Conservation (phyloP, 2,329 filamentous ascomycete genomes). For the Clarireedia homoeocarpa region DNA sequence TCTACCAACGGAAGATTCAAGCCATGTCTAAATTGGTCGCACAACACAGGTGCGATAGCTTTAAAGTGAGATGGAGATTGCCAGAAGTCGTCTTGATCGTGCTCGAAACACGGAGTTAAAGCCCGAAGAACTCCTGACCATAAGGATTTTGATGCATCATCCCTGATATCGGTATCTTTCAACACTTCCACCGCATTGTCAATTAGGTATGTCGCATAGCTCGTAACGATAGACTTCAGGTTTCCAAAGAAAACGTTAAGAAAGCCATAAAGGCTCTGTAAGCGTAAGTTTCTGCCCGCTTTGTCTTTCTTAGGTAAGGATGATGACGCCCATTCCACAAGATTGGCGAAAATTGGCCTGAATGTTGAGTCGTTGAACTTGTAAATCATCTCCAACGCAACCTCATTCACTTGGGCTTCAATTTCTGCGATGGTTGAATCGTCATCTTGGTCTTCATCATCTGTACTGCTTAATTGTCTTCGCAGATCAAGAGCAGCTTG, state of each 20-base stretch:
- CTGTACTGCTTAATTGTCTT: slow-evolving; percentile 42
- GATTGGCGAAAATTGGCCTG: slow-evolving; percentile 77
- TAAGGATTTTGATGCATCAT: slow-evolving; percentile 48
- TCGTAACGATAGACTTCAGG: slow-evolving; percentile 89
- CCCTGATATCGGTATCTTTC: slow-evolving; percentile 34
- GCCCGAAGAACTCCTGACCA: slow-evolving; percentile 65
- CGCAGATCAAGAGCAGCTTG: slow-evolving; percentile 57
- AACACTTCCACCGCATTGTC: slow-evolving; percentile 66
- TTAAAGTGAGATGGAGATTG: slow-evolving; percentile 82
- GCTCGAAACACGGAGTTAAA: slow-evolving; percentile 67
- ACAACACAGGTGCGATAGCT: slow-evolving; percentile 60
- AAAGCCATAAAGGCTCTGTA: slow-evolving; percentile 76
- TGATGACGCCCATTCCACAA: slow-evolving; percentile 72
- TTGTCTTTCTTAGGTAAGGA: slow-evolving; percentile 55
- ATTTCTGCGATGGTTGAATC: slow-evolving; percentile 47
- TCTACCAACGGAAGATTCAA: slow-evolving; percentile 35
- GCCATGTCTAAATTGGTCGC: slow-evolving; percentile 54
- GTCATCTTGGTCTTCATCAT: slow-evolving; percentile 32
- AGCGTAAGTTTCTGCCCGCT: slow-evolving; percentile 50
- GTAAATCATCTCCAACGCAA: slow-evolving; percentile 83
- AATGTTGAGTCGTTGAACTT: slow-evolving; percentile 94
- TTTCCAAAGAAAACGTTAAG: slow-evolving; percentile 71
- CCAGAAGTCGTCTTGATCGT: slow-evolving; percentile 96
- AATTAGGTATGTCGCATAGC: slow-evolving; percentile 78
- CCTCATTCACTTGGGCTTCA: slow-evolving; percentile 59